Base-by-base conservation (phyloP, 371 early-diverging fungal genomes). In the Mortierella sp. region DNA sequence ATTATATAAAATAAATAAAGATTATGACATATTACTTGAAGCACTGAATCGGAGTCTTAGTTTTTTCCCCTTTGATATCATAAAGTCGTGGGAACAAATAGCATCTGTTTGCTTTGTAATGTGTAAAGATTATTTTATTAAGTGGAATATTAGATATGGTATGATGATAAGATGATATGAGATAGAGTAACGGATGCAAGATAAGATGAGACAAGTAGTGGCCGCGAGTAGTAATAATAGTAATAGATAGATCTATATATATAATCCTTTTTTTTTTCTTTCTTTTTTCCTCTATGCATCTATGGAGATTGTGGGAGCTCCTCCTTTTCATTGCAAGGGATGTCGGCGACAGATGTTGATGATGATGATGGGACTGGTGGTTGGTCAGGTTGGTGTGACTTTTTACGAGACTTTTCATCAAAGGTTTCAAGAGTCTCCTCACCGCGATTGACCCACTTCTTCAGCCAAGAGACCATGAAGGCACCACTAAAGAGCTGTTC, bases 401-500 rank as follows among this genome's bases (percentile, higher is more conserved):
- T 33, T 1, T 50, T 58, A 3, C 47, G 59, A 2, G 28, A 15
- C 43, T 60, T 72, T 43, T 63, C 55, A 47, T 73, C 79, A 62
- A 80, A 80, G 53, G 75, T 60, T 58, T 63, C 75, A 0, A 80
- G 52, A 2, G 80, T 77, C 77, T 84, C 82, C 32, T 84, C 75
- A 11, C 84, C 86, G 19, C 85, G 78, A 40, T 81, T 76, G 4
- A 91, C 83, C 92, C 92, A 93, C 57, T 76, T 84, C 70, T 88
- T 88, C 36, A 94, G 68, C 65, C 86, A 65, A 9, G 80, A 67
- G 33, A 92, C 90, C 77, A 92, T 85, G 58, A 92, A 85, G 2
- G 90, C 88, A 9, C 93, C 93, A 19, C 91, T 76, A 70, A 93
- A 89, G 40, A 94, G 74, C 55, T 94, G 94, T 66, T 89, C 90